A percentile compares a stretch with the other conserved stretches of the same genome.
These are phyloP conservation scores for Eucalyptus cloeziana DNA, from an alignment of 345 rosid species.

Conservation along the genomic window DNA sequence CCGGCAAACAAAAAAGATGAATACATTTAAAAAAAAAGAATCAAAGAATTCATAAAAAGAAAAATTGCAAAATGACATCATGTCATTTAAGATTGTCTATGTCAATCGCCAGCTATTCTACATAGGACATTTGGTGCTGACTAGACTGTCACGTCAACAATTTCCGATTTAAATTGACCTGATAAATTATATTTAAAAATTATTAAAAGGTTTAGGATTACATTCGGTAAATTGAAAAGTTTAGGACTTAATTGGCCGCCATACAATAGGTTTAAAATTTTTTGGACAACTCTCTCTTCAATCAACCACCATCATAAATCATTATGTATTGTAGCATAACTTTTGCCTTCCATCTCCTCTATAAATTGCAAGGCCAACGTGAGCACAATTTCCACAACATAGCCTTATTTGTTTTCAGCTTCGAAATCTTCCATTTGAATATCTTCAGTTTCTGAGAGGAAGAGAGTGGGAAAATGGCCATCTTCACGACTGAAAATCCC, in stretches of 20 bases:
- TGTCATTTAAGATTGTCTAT: not conserved
- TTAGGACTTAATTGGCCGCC: not conserved
- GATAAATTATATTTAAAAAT: not conserved
- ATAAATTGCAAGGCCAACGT: not conserved
- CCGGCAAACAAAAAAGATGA: not conserved
- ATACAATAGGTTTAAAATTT: not conserved
- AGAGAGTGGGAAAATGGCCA: not conserved
- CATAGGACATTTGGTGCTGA: accelerated
- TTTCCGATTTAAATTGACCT: not conserved
- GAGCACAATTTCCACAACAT: not conserved
- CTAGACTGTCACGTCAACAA: accelerated
- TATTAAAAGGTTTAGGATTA: accelerated
- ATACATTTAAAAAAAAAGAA: not conserved
- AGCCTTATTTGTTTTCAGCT: not conserved
- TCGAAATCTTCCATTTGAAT: not conserved
- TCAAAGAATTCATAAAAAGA: not conserved
- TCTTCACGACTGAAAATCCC: not conserved
- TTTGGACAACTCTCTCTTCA: not conserved
- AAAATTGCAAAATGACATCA: not conserved
- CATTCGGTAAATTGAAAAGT: not conserved
- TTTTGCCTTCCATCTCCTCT: not conserved
- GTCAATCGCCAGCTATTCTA: not conserved
- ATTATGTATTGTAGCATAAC: not conserved
- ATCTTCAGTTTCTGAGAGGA: not conserved
- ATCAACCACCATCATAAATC: not conserved